Evolutionary conservation across 805 yeast genomes (phyloP), one percentile per base, ranked within the genome.

Genomic region (Candida broadrunensis): DNA sequence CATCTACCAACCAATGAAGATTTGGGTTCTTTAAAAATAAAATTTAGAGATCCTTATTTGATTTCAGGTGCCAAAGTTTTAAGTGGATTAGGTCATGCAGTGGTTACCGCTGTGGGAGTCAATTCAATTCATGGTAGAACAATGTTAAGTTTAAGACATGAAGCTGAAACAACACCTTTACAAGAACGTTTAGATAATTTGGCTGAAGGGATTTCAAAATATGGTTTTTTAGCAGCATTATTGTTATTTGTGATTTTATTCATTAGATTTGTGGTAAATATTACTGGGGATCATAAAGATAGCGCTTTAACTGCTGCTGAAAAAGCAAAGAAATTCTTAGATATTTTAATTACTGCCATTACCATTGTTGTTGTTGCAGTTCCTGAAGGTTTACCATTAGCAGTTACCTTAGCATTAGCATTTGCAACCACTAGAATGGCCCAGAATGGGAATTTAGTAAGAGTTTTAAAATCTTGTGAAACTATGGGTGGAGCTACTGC

Each of bases 401-500:
- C 99, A 2, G 99, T 93, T 14, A 93, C 99, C 1, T 73, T 93
- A 35, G 96, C 99, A 0, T 72, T 93, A 50, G 99, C 99, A 0
- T 93, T 93, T 70, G 99, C 99, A 2, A 93, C 99, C 2, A 90
- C 97, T 8, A 78, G 98, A 64, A 93, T 93, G 99, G 89, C 96
- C 16, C 85, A 86, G 60, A 97, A 93, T 61, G 95, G 95, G 48
- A 91, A 91, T 60, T 72, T 93, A 54, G 99, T 93, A n/a, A 81
- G 99, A 53, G 95, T 88, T 8, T 72, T 93, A 50, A 83, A 83
- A 55, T 83, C 95, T 35, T 93, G 99, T 75, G 99, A 93, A 65
- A 93, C 97, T 14, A 91, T 93, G 98, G 99, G 99, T 33, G 88
- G 96, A 35, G 99, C 97, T 2, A 93, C 98, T 12, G 93, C 97